Conservation (phyloP, 2,329 filamentous ascomycete genomes). For the Cladophialophora chaetospira region DNA sequence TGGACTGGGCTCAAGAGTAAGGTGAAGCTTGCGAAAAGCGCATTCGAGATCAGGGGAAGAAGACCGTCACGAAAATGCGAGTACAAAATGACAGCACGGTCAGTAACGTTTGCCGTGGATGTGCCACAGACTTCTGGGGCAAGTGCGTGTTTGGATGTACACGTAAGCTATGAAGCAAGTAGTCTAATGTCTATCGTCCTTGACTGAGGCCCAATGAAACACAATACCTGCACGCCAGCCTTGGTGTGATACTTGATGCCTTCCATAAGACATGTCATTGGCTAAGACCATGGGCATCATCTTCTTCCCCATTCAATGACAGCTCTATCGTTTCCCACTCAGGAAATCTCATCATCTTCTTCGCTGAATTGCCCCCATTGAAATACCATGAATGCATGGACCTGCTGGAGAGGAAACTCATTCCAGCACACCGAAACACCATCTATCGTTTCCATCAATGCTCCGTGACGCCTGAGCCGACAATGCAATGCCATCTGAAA, state of each 20-base stretch:
- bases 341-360: not conserved
- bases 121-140: not conserved
- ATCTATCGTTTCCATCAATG: conserved; percentile 10
- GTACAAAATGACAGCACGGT: too few species aligned
- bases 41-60: too few species aligned
- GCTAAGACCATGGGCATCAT: not conserved
- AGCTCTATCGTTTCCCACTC: conserved; percentile 3
- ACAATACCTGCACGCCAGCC: conserved; percentile 6
- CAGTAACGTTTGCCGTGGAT: not conserved
- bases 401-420: not conserved
- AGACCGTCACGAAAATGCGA: too few species aligned
- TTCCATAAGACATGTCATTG: not conserved
- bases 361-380: not conserved
- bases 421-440: not conserved
- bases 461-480: conserved; percentile 14
- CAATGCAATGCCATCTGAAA: conserved; percentile 7
- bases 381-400: conserved; percentile 2
- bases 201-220: not conserved
- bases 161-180: conserved; percentile 11
- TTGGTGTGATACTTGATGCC: not conserved
- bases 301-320: not conserved
- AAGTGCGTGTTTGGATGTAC: conserved; percentile 12
- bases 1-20: too few species aligned
- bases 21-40: too few species aligned
- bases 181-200: conserved; percentile 20